These are phyloP conservation scores for Datisca glomerata DNA, from an alignment of 306 rosid genomes.

Conservation along the genomic window DNA sequence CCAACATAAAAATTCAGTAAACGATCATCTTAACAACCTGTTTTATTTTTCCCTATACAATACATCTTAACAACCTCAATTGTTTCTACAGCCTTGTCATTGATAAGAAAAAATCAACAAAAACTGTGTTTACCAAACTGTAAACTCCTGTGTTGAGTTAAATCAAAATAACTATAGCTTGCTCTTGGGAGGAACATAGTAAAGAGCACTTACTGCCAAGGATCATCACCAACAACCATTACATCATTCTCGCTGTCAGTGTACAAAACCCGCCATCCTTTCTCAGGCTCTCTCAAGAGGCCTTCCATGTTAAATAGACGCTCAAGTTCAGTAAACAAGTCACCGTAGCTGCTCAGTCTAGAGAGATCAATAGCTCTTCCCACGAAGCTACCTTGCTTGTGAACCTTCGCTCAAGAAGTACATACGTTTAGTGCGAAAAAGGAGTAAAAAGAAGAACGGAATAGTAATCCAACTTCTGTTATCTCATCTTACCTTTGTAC, in stretches of 20 bases:
- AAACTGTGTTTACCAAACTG: no score
- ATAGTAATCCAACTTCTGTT: slow-evolving; percentile 31
- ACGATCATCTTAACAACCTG: no score
- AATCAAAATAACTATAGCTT: no score
- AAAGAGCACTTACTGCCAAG: slow-evolving; percentile 69
- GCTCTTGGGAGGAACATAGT: slow-evolving; percentile 9
- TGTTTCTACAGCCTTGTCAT: no score
- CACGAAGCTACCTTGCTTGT: slow-evolving; percentile 97
- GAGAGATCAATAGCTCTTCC: slow-evolving; percentile 98
- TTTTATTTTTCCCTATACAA: no score
- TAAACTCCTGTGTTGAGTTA: no score
- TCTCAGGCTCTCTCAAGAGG: slow-evolving; percentile 57
- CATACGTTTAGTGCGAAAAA: slow-evolving; percentile 37
- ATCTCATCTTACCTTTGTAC: slow-evolving; percentile 80
- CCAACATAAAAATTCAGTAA: no score
- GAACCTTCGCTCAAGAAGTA: slow-evolving; percentile 75
- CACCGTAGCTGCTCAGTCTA: slow-evolving; percentile 60
- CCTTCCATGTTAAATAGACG: slow-evolving; percentile 93
- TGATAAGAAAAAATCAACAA: no score
- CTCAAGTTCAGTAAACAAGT: slow-evolving; percentile 75
- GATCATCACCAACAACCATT: slow-evolving; percentile 97
- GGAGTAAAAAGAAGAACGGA: slow-evolving; percentile 29
- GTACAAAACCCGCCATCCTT: slow-evolving; percentile 86
- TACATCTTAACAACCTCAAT: no score
- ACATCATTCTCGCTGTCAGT: slow-evolving; percentile 90